Evolutionary conservation across 805 yeast genomes (phyloP).

Genomic region (Cyberlindnera maritima): DNA sequence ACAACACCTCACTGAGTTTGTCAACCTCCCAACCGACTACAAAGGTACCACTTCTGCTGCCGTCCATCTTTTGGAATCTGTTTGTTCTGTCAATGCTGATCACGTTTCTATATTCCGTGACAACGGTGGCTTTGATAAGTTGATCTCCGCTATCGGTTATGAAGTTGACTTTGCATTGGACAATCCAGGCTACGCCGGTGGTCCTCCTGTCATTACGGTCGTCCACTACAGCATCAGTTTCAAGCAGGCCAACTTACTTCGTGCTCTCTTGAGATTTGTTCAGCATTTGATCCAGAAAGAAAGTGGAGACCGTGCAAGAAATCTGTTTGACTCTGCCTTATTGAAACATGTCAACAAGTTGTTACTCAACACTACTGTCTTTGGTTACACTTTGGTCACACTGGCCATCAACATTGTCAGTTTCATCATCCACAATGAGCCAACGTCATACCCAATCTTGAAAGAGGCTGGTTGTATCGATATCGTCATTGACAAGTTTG

Average conservation of each 20-base stretch:
- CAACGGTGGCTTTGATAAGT: conserved; percentile 58
- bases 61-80: conserved; percentile 43
- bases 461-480: conserved; percentile 76
- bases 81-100: conserved; percentile 41
- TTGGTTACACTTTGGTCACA: conserved; percentile 66
- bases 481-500: conserved; percentile 56
- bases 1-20: conserved; percentile 58
- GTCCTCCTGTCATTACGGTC: conserved; percentile 50
- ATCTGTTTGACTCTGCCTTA: conserved; percentile 82
- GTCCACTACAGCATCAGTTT: conserved; percentile 53
- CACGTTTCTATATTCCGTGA: conserved; percentile 62
- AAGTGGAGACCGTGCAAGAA: conserved; percentile 80
- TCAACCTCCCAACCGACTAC: conserved; percentile 49
- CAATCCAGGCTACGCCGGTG: conserved; percentile 57
- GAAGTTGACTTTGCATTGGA: conserved; percentile 65
- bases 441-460: conserved; percentile 79
- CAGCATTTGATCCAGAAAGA: conserved; percentile 65
- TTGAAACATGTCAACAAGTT: conserved; percentile 58
- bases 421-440: conserved; percentile 81
- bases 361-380: conserved; percentile 50
- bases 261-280: conserved; percentile 61
- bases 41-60: conserved; percentile 64
- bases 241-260: conserved; percentile 57
- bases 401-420: conserved; percentile 62
- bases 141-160: conserved; percentile 57